Evolutionary conservation across 2,329 filamentous ascomycete species (phyloP).

Genomic region (Xylariaceae sp.): DNA sequence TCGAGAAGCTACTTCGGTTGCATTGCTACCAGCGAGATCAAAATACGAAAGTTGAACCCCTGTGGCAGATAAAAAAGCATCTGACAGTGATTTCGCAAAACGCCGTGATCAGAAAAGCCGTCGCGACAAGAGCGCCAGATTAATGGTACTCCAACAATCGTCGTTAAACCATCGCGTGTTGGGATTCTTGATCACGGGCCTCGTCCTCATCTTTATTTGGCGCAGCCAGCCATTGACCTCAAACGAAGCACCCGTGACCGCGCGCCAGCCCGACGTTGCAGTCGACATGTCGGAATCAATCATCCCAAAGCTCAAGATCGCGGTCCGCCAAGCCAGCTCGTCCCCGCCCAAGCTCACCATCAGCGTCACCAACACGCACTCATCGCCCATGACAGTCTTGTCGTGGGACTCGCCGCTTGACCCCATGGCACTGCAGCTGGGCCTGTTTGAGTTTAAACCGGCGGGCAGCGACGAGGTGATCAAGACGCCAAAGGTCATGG

Average conservation of each 20-base stretch:
- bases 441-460: constrained; percentile 36
- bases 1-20: too few relatives aligned
- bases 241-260: not conserved
- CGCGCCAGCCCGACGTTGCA: constrained; percentile 3
- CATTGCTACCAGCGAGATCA: too few relatives aligned
- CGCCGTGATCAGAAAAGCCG: too few relatives aligned
- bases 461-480: constrained; percentile 29
- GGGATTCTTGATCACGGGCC: constrained; percentile 8
- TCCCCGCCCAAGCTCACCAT: constrained; percentile 31
- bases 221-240: constrained; percentile 6
- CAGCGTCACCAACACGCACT: constrained; percentile 36
- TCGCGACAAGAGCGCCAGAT: not conserved
- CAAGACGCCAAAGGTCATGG: constrained; percentile 32
- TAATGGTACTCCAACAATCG: constrained; percentile 12
- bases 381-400: constrained; percentile 35
- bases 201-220: constrained; percentile 14
- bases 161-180: constrained; percentile 9
- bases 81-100: too few relatives aligned
- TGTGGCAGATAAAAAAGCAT: too few relatives aligned
- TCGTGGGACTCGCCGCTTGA: constrained; percentile 44
- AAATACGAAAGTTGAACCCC: too few relatives aligned
- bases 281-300: constrained; percentile 17
- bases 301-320: constrained; percentile 22
- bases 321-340: constrained; percentile 23
- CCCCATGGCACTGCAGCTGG: constrained; percentile 35